Evolutionary conservation across 1,139 yeast genomes (phyloP), one percentile per base, ranked within the genome.

Genomic region (Scheffersomyces titani): DNA sequence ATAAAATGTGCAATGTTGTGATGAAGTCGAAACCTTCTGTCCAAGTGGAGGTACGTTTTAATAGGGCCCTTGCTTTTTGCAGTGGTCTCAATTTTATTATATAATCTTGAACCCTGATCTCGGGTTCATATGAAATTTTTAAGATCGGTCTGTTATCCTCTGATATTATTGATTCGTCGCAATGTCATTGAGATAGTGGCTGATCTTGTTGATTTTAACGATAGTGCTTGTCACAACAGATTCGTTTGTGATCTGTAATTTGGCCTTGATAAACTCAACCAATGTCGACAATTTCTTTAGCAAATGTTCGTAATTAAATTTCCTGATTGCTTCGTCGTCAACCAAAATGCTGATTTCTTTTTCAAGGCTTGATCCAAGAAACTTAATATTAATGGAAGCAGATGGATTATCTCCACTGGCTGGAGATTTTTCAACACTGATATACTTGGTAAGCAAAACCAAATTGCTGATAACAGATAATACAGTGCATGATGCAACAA

Each of bases 391-490:
- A 19, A 63, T 52, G 16, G 54, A 51, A 3, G 51, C 58, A 13
- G 19, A 20, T 2, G 44, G 9, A 30, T 20, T 24, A 5, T 48
- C 49, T 30, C 50, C 50, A 24, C 6, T 54, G 19, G 48, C 47
- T 24, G 18, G 13, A 40, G 40, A 3, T 40, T 53, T 52, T 20
- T 53, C 59, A 7, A 74, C 53, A n/a, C 60, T 65, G 48, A 73
- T 54, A 40, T 60, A 59, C 50, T 68, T 67, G 20, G 75, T 61
- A 19, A 74, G 54, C 9, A 76, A 59, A 9, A 70, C 60, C 21
- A 72, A 65, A 22, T 77, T 74, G 18, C 73, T 63, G n/a, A 74
- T 50, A 18, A 74, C 57, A 1, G 75, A 65, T 36, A 75, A 56
- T 21, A 70, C 59, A 7, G 70, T 57, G 64, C 75, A 52, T 59